Evolutionary conservation across 2,329 filamentous ascomycete species (phyloP).

Genomic region (Cryphonectria radicalis): DNA sequence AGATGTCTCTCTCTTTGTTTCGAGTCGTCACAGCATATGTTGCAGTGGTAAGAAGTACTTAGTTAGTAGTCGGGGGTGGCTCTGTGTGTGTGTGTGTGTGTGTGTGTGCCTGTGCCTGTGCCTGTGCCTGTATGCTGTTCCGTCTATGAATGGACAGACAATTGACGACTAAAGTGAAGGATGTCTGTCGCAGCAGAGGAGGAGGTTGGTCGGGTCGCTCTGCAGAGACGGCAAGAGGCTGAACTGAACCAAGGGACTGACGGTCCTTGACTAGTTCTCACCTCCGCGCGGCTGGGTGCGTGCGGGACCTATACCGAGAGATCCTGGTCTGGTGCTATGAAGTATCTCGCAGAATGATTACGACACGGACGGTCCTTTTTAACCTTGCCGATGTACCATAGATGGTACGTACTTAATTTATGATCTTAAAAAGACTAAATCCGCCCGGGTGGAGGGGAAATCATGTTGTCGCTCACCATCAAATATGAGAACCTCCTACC

Average conservation of each 20-base stretch:
- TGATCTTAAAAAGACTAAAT: background rate
- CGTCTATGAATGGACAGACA: background rate
- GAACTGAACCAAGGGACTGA: conserved; percentile 6
- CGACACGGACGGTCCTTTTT: background rate
- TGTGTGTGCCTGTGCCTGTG: too few species aligned
- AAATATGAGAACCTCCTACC: background rate
- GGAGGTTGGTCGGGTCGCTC: background rate
- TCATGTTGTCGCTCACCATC: background rate
- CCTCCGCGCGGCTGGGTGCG: background rate
- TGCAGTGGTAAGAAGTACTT: background rate
- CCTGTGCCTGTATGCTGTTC: too few species aligned
- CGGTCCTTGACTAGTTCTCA: background rate
- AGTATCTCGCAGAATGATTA: background rate
- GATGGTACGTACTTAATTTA: background rate
- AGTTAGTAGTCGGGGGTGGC: background rate
- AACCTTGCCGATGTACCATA: background rate
- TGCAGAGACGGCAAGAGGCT: background rate
- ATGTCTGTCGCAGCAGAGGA: background rate
- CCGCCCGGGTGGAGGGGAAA: too few species aligned
- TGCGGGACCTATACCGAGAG: conserved; percentile 5
- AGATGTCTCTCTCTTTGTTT: conserved; percentile 16
- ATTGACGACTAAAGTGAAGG: background rate
- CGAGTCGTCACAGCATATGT: conserved; percentile 11
- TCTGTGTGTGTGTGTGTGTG: background rate
- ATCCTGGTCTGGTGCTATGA: background rate